Evolutionary conservation across 2,329 filamentous ascomycete genomes (phyloP).

Genomic region (Ceratocystis destructans): DNA sequence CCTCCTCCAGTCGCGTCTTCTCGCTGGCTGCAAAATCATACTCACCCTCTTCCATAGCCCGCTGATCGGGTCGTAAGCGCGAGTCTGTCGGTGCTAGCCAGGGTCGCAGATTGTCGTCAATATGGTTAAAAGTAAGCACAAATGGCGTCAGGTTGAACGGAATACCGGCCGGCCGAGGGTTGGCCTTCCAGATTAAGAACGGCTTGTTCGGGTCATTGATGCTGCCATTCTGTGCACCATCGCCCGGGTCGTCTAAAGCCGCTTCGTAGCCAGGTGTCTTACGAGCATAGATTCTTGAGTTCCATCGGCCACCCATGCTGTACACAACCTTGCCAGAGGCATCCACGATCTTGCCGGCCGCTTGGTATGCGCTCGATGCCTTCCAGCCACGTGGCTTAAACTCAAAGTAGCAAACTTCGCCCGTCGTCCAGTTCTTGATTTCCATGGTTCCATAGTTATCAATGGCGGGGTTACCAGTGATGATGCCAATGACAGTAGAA

Average conservation of each 20-base stretch:
- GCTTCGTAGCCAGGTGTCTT: slow-evolving; percentile 83
- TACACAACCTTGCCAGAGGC: slow-evolving; percentile 66
- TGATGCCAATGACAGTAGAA: slow-evolving; percentile 93
- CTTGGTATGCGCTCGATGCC: slow-evolving; percentile 77
- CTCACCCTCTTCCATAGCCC: slow-evolving; percentile 96
- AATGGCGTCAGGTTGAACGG: slow-evolving; percentile 98
- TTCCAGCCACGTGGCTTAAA: slow-evolving; percentile 97
- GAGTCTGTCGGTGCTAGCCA: slow-evolving; percentile 87
- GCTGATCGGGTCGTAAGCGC: slow-evolving; percentile 80
- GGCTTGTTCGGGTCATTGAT: slow-evolving; percentile 57
- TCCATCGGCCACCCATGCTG: slow-evolving; percentile 90
- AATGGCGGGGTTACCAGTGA: slow-evolving; percentile 89
- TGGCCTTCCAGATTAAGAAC: slow-evolving; percentile 85
- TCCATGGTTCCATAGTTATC: slow-evolving; percentile 98
- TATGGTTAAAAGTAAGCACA: slow-evolving; percentile 82
- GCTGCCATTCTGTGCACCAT: slow-evolving; percentile 35
- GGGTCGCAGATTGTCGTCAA: slow-evolving; percentile 65
- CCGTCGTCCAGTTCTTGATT: slow-evolving; percentile 92
- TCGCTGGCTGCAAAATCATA: slow-evolving; percentile 87
- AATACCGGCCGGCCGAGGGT: slow-evolving; percentile 65
- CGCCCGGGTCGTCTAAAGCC: slow-evolving; percentile 45
- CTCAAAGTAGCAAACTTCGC: slow-evolving; percentile 75
- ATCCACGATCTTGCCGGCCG: slow-evolving; percentile 75
- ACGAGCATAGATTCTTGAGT: slow-evolving; percentile 90
- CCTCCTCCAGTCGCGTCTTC: slow-evolving; percentile 90